Conservation (phyloP, 805 yeast genomes). For the Kazachstania martiniae region DNA sequence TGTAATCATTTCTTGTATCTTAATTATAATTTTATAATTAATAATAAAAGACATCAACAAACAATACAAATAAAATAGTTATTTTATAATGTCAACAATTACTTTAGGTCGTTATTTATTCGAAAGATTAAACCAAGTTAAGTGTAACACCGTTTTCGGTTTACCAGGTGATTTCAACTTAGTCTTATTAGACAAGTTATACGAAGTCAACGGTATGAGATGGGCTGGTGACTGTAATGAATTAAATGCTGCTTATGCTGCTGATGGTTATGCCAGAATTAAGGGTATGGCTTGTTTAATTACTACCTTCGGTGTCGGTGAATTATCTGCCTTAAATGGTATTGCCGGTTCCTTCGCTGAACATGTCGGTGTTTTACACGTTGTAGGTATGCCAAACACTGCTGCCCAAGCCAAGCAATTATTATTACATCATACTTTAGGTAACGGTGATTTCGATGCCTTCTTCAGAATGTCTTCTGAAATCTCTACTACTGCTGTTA, state of each 20-base stretch:
- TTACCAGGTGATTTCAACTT: slow-evolving; percentile 78
- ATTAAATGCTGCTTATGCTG: slow-evolving; percentile 73
- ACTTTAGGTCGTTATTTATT: slow-evolving; percentile 69
- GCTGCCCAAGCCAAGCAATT: slow-evolving; percentile 62
- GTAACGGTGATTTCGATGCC: slow-evolving; percentile 72
- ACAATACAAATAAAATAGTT: too few relatives aligned
- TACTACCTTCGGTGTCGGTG: slow-evolving; percentile 90
- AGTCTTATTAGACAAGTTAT: slow-evolving; percentile 57
- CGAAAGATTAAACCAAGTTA: slow-evolving; percentile 65
- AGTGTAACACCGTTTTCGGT: slow-evolving; percentile 64
- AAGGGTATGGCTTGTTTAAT: slow-evolving; percentile 64
- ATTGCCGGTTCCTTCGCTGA: slow-evolving; percentile 85
- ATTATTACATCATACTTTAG: slow-evolving; percentile 73
- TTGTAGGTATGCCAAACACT: slow-evolving; percentile 78
- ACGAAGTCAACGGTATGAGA: slow-evolving; percentile 63
- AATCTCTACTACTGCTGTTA: slow-evolving; percentile 56
- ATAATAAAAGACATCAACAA: too few relatives aligned
- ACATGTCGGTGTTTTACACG: slow-evolving; percentile 75
- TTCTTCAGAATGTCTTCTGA: slow-evolving; percentile 70
- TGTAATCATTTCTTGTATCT: too few relatives aligned
- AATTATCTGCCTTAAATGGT: slow-evolving; percentile 73
- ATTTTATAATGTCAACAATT: slow-evolving; percentile 39
- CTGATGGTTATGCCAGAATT: slow-evolving; percentile 80
- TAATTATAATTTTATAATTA: too few relatives aligned
- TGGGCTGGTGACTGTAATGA: slow-evolving; percentile 93